Base-by-base conservation (phyloP, 345 rosid species). In the Lepidium sativum region DNA sequence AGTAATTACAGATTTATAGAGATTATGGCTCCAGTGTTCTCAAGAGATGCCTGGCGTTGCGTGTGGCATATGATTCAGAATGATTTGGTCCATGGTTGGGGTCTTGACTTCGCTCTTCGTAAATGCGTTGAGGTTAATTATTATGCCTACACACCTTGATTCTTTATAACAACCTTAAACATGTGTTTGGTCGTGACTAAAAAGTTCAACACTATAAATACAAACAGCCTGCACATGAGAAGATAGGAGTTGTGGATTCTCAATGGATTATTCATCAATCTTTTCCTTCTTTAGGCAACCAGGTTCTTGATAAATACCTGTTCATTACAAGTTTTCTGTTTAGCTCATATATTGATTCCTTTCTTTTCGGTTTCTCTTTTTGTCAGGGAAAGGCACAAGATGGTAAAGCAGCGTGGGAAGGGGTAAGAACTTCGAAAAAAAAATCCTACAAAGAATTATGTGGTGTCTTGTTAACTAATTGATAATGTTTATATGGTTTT, bases 61-160 rank as follows among this genome's bases (percentile, higher is more conserved):
- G 96, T 88, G 54, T 94, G 99, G 99, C 79, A 94, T 76, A 80
- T 94, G 95, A 76, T 94, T 70, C 99, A 94, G 94, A 95, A 95
- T 67, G 99, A 95, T 77, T 82, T 95, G 69, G 91, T 95, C 42
- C 99, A 95, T 17, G 97, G 99, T 31, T 95, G 99, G 99, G 97
- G 99, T 65, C 95, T 95, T 17, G 99, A 95, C 75, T 95, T 95
- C 27, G 84, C 97, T 56, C 88, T 95, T 5, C 72, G 95, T 69
- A 88, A 72, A 80, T 95, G 99, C 27, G 87, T 95, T 0, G 95
- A 91, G 87, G 99, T 84, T 14, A 27, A 34, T 49, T 17, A 16
- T 33, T 41, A 5, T 58, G 2, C 60, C 13, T 27, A 10, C 44
- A 32, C 43, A 43, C 25, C 16, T 54, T 21, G 3, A 39, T 1